These are phyloP conservation scores for Acacia crassicarpa DNA, from an alignment of 306 rosid genomes.

Conservation along the genomic window DNA sequence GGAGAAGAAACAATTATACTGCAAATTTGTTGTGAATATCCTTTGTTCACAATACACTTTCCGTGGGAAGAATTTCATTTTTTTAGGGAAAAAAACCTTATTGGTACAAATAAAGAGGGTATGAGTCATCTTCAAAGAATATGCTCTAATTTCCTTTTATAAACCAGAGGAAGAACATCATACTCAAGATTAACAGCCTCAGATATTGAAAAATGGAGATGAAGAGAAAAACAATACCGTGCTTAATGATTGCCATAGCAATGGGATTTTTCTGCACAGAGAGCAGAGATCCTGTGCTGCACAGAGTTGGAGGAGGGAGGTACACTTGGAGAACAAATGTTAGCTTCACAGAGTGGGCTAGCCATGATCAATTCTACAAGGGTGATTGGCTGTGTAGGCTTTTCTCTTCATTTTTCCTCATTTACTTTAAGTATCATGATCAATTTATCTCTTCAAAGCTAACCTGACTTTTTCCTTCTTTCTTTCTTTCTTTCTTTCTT, in stretches of 20 bases:
- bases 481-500: no score
- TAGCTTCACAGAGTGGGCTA: conserved; percentile 55
- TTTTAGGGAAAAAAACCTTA: no score
- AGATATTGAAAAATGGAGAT: conserved; percentile 19
- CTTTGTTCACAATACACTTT: not conserved
- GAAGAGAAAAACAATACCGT: not conserved
- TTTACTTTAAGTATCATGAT: not conserved
- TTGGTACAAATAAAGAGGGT: not conserved
- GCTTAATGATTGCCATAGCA: conserved; percentile 21
- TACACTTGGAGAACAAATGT: conserved; percentile 44
- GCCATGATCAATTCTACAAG: conserved; percentile 44
- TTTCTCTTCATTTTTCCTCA: not conserved
- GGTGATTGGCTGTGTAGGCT: conserved; percentile 70
- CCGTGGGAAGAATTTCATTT: not conserved
- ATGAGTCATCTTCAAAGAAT: not conserved
- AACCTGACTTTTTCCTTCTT: not conserved
- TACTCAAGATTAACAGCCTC: not conserved
- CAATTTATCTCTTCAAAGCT: not conserved
- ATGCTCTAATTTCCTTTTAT: not conserved
- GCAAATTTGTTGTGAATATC: not conserved
- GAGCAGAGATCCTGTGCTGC: conserved; percentile 46
- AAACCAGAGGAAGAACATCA: not conserved
- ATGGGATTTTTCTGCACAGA: conserved; percentile 24
- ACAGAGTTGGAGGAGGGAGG: conserved; percentile 72
- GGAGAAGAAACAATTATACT: not conserved